Percentiles rank a stretch among this genome's conserved stretches.
These are phyloP conservation scores for Beta corolliflora DNA, from an alignment of 179 eudicot genomes.

Conservation along the genomic window DNA sequence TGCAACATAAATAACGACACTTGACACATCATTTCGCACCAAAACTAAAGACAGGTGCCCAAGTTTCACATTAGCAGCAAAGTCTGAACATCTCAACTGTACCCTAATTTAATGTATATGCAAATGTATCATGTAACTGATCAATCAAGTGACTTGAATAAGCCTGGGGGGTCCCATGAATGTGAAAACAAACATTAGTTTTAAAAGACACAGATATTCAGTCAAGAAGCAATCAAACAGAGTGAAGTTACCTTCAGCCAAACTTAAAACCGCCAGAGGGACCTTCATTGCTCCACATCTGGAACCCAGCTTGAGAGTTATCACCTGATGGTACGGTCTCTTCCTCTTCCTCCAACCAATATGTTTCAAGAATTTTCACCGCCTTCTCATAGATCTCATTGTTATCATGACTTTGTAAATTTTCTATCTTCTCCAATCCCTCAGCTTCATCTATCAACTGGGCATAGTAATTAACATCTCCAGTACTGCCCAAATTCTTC, in stretches of 20 bases:
- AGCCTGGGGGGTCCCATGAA: too few relatives aligned
- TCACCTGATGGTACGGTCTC: conserved; percentile 47
- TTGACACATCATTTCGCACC: background rate
- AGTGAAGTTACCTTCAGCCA: conserved; percentile 54
- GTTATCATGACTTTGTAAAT: conserved; percentile 80
- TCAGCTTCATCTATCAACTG: conserved; percentile 84
- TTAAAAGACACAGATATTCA: background rate
- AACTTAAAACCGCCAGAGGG: conserved; percentile 88
- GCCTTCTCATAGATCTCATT: conserved; percentile 82
- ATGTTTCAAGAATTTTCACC: conserved; percentile 81
- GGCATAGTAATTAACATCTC: conserved; percentile 62
- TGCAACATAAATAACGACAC: too few relatives aligned
- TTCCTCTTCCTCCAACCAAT: conserved; percentile 86
- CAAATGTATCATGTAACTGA: background rate
- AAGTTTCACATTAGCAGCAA: background rate
- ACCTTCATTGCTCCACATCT: conserved; percentile 52
- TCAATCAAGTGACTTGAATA: background rate
- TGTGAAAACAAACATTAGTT: background rate
- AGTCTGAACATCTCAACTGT: background rate
- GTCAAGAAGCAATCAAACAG: background rate
- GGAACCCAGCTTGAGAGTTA: conserved; percentile 44
- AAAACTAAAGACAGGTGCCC: background rate
- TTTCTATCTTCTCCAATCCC: conserved; percentile 85
- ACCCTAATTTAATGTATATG: background rate
- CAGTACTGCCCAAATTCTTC: conserved; percentile 51